phyloP scores from a whole-genome alignment of 2,329 filamentous ascomycete genomes.

The Xylaria sp. region DNA sequence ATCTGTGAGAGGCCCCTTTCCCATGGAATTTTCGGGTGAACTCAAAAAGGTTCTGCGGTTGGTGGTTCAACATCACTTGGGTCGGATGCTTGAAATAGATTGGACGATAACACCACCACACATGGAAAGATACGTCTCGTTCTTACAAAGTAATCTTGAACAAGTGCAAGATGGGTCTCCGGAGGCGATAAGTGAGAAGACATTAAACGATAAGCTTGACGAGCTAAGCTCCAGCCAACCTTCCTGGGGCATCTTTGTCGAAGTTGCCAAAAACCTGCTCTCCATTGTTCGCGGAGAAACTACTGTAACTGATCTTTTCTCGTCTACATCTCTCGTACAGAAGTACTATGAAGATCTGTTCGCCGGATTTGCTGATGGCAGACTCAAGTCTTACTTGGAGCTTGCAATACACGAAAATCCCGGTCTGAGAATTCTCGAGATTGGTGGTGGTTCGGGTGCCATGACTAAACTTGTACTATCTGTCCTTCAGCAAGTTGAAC shows the following conservation, averaged over 20 bases:
- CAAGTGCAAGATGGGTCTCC: no score
- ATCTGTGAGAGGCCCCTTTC: no score
- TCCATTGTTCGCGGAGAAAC: not conserved
- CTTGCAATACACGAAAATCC: slow-evolving; percentile 47
- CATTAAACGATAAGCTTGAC: no score
- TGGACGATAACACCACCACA: no score
- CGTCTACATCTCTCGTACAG: not conserved
- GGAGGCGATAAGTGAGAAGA: no score
- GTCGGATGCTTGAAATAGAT: no score
- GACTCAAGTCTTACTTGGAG: not conserved
- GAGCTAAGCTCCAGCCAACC: no score
- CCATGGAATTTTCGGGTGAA: no score
- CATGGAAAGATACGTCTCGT: no score
- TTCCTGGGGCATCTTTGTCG: not conserved
- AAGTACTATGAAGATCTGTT: not conserved
- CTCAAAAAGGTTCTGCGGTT: no score
- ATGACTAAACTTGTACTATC: slow-evolving; percentile 43
- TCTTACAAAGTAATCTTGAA: no score
- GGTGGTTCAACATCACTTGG: no score
- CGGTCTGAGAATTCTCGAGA: slow-evolving; percentile 50
- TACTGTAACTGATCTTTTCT: not conserved
- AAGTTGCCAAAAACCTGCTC: not conserved
- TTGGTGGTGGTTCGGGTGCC: slow-evolving; percentile 53
- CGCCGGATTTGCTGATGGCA: not conserved
- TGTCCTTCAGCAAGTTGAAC: slow-evolving; percentile 37